Percentiles rank a stretch among this genome's conserved stretches.
phyloP scores from a whole-genome alignment of 2,329 filamentous ascomycete genomes.

The Beauveria medogensis region DNA sequence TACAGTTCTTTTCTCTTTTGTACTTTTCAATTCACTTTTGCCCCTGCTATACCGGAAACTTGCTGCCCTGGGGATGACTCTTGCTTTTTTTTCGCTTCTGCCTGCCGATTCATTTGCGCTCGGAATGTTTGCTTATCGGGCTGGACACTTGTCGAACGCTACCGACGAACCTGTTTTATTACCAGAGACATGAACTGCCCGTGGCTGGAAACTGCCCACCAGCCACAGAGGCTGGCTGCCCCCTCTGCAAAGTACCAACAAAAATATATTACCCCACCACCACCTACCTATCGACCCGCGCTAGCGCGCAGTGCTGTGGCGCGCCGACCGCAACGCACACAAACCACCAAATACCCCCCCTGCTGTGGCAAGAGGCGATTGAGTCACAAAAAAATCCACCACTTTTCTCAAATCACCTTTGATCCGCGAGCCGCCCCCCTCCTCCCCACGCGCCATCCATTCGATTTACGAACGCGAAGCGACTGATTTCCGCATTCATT shows the following conservation, averaged over 20 bases:
- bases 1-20: neutral
- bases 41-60: too few relatives aligned
- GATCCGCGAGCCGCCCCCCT: neutral
- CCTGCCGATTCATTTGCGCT: too few relatives aligned
- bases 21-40: neutral
- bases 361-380: neutral
- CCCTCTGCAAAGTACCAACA: neutral
- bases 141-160: too few relatives aligned
- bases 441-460: neutral
- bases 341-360: neutral
- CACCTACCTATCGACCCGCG: neutral
- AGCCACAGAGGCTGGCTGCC: neutral
- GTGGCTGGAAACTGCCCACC: too few relatives aligned
- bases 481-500: neutral
- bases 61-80: too few relatives aligned
- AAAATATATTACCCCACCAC: slow-evolving; percentile 1
- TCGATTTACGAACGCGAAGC: slow-evolving; percentile 5
- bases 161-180: too few relatives aligned
- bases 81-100: too few relatives aligned
- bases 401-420: neutral
- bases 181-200: too few relatives aligned
- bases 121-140: too few relatives aligned
- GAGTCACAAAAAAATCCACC: slow-evolving; percentile 10
- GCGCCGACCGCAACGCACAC: neutral
- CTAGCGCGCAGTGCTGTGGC: neutral